Percentiles rank a stretch among this genome's conserved stretches.
These are phyloP conservation scores for Aspergillus leporis DNA, from an alignment of 495 filamentous ascomycete genomes.

Conservation along the genomic window DNA sequence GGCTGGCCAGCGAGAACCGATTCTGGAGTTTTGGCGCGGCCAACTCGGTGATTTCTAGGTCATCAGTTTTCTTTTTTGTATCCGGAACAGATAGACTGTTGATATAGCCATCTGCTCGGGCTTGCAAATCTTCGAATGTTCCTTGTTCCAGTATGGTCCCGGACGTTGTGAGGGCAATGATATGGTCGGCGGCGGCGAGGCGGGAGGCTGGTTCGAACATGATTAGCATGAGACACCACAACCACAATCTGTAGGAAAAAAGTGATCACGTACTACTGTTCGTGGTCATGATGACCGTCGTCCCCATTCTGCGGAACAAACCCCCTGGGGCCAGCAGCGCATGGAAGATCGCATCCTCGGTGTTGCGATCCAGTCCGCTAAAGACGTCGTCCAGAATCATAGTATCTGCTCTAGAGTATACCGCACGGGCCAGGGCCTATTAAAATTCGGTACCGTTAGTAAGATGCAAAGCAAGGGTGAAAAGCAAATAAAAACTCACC, in stretches of 20 bases:
- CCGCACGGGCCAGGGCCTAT: constrained; percentile 24
- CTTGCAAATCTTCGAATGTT: not conserved
- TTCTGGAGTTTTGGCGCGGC: not conserved
- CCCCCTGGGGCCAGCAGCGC: constrained; percentile 43
- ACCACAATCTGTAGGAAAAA: too few relatives aligned
- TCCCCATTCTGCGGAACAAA: constrained; percentile 34
- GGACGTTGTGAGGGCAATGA: not conserved
- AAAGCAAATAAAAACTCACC: too few relatives aligned
- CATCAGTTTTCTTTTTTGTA: not conserved
- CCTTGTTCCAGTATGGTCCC: not conserved
- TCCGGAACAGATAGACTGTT: not conserved
- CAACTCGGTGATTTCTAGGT: not conserved
- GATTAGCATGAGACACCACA: not conserved
- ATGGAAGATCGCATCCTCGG: constrained; percentile 26
- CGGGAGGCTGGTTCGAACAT: not conserved
- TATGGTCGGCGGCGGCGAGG: not conserved
- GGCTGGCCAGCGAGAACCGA: not conserved
- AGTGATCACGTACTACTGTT: not conserved
- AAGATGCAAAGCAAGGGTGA: too few relatives aligned
- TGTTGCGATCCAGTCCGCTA: constrained; percentile 52
- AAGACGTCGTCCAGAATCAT: constrained; percentile 53
- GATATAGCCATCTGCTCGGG: not conserved
- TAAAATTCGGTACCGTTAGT: too few relatives aligned
- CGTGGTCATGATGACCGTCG: constrained; percentile 11
- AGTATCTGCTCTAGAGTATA: constrained; percentile 44